Percentiles rank a stretch among this genome's conserved stretches.
phyloP scores from a whole-genome alignment of 495 filamentous ascomycete genomes.

The Physcia stellaris region DNA sequence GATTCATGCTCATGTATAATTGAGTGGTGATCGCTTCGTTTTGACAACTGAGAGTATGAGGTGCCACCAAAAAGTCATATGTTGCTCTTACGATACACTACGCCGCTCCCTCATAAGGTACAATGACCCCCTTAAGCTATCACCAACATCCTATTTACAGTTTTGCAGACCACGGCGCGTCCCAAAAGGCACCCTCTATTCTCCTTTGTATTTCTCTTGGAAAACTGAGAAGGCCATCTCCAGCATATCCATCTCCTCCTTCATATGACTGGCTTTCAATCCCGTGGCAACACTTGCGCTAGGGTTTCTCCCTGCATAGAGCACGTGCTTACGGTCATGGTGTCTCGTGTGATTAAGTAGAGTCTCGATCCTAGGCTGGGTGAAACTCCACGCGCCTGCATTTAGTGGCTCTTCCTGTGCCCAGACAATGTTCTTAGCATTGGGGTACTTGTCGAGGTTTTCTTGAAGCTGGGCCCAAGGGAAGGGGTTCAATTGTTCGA shows the following conservation, averaged over 20 bases:
- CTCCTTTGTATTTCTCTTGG: conserved; percentile 44
- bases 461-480: conserved; percentile 92
- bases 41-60: too few relatives aligned
- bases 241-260: conserved; percentile 87
- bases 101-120: too few relatives aligned
- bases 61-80: too few relatives aligned
- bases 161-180: too few relatives aligned
- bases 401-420: conserved; percentile 95
- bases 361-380: conserved; percentile 91
- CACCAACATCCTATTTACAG: too few relatives aligned
- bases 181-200: too few relatives aligned
- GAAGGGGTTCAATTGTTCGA: conserved; percentile 98
- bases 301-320: conserved; percentile 88
- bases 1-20: too few relatives aligned
- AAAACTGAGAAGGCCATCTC: conserved; percentile 55
- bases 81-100: too few relatives aligned
- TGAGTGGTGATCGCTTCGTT: too few relatives aligned
- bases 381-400: conserved; percentile 88
- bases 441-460: conserved; percentile 91
- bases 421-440: conserved; percentile 94
- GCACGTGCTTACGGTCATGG: conserved; percentile 86
- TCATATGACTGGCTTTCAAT: conserved; percentile 72
- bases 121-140: too few relatives aligned
- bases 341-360: conserved; percentile 79
- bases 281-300: conserved; percentile 88